Evolutionary conservation across 1,284 basidiomycete species (phyloP), one percentile per base, ranked within the genome.

Genomic region (Dichomitus squalens): DNA sequence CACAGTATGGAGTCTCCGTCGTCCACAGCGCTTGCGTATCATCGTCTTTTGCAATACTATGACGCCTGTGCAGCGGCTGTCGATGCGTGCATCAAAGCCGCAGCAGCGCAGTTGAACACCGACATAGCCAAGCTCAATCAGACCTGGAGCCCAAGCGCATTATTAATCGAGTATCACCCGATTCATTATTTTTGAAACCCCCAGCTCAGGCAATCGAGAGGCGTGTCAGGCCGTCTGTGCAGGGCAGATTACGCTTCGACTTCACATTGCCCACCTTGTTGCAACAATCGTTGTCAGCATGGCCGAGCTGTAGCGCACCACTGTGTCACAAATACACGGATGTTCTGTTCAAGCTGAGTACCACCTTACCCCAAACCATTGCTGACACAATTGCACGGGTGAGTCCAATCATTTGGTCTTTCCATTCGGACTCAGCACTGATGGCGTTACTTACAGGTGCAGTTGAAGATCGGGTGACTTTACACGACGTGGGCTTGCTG

Each of bases 1-100:
- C 18, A 20, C 23, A 29, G 20, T 16, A 52, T 52, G 51, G 51
- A 52, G 40, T 23, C 40, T n/a, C n/a, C n/a, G n/a, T n/a, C n/a
- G 12, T 25, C 18, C 25, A 3, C 51, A 16, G 51, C 51, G 23
- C 12, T 43, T 7, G 43, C 40, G 29, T 52, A 52, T 33, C 40
- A 52, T 33, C 33, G 29, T 21, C 40, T 52, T 6, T 16, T 52
- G 34, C 18, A 44, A 23, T 52, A 52, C 43, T 25, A 52, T 23
- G 6, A 9, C 14, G 40, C 25, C 11, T 52, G 50, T 6, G 50
- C 31, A 3, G n/a, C 25, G 7, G 50, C 50, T n/a, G 41, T 8
- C 25, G 11, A 23, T 25, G 25, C 21, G 16, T 23, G 7, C 23
- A 16, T 44, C 25, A 16, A n/a, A 7, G 41, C 27, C 2, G 16